phyloP scores from a whole-genome alignment of 495 filamentous ascomycete species.

The Penicillium paradoxum region DNA sequence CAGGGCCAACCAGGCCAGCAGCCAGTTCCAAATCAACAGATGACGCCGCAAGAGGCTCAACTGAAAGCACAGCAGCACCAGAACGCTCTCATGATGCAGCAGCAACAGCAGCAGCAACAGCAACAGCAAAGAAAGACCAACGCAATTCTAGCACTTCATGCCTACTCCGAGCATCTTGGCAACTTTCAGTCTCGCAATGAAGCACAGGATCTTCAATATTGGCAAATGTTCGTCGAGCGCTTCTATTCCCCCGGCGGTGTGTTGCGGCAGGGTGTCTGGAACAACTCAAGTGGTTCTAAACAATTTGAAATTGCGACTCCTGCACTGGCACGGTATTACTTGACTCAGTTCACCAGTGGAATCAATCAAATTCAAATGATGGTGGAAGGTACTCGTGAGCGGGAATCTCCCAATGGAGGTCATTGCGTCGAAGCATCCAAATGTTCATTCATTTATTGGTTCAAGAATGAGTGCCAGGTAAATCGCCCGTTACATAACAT shows the following conservation, averaged over 20 bases:
- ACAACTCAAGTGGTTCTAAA: constrained; percentile 51
- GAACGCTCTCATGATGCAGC: constrained; percentile 44
- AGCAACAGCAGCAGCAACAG: constrained; percentile 26
- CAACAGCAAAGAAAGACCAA: constrained; percentile 48
- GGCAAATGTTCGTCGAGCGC: constrained; percentile 67
- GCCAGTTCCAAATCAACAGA: constrained; percentile 35
- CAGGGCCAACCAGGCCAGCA: constrained; percentile 40
- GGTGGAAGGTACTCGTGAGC: constrained; percentile 54
- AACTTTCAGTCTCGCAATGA: constrained; percentile 53
- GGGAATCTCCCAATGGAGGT: constrained; percentile 52
- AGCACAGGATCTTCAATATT: constrained; percentile 60
- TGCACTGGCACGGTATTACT: constrained; percentile 73
- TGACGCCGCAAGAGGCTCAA: constrained; percentile 40
- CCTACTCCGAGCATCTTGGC: constrained; percentile 67
- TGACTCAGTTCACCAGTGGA: constrained; percentile 77
- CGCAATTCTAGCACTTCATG: constrained; percentile 58
- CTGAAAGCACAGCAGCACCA: constrained; percentile 44
- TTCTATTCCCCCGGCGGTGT: constrained; percentile 71
- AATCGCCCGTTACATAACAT: constrained; percentile 14
- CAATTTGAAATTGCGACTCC: constrained; percentile 73
- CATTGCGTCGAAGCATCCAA: constrained; percentile 59
- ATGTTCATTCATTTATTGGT: constrained; percentile 69
- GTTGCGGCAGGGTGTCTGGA: constrained; percentile 59
- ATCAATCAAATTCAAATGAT: constrained; percentile 75
- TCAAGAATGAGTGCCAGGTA: constrained; percentile 65